Evolutionary conservation across 2,329 filamentous ascomycete genomes (phyloP).

Genomic region (Fusarium illudens): DNA sequence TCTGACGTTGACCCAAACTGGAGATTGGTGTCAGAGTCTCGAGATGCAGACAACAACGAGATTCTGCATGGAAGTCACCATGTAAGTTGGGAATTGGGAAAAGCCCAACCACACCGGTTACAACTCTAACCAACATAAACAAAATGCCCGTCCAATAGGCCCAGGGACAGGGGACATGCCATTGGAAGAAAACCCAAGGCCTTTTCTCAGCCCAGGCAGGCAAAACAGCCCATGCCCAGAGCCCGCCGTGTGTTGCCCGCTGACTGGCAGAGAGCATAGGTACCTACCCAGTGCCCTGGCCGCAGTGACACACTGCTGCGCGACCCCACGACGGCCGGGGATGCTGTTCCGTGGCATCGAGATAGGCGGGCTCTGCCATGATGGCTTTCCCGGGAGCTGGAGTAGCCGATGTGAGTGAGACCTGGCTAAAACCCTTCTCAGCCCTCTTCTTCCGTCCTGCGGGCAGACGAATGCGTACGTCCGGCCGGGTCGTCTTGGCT

Average conservation of each 20-base stretch:
- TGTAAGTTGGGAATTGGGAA: background rate
- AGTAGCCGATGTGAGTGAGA: slow-evolving; percentile 16
- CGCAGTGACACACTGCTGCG: slow-evolving; percentile 36
- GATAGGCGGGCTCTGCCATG: background rate
- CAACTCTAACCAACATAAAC: background rate
- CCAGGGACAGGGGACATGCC: slow-evolving; percentile 31
- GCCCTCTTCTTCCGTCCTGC: slow-evolving; percentile 2
- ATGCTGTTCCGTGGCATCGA: slow-evolving; percentile 20
- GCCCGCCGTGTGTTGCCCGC: slow-evolving; percentile 41
- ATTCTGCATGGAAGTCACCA: background rate
- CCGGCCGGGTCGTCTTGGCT: background rate
- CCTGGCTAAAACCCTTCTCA: slow-evolving; percentile 5
- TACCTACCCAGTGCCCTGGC: slow-evolving; percentile 23
- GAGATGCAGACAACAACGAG: background rate
- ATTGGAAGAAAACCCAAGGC: slow-evolving; percentile 1
- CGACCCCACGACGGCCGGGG: slow-evolving; percentile 19
- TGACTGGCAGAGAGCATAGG: slow-evolving; percentile 27
- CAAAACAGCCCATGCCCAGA: slow-evolving; percentile 20
- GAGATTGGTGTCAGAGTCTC: slow-evolving; percentile 1
- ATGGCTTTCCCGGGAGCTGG: slow-evolving; percentile 15
- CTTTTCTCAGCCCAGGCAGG: slow-evolving; percentile 19
- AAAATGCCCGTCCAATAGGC: background rate
- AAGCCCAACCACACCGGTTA: slow-evolving; percentile 3
- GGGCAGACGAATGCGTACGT: background rate
- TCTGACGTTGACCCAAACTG: slow-evolving; percentile 12